These are phyloP conservation scores for Microbotryomycetes sp. DNA, from an alignment of 1,284 basidiomycete species.

Conservation along the genomic window DNA sequence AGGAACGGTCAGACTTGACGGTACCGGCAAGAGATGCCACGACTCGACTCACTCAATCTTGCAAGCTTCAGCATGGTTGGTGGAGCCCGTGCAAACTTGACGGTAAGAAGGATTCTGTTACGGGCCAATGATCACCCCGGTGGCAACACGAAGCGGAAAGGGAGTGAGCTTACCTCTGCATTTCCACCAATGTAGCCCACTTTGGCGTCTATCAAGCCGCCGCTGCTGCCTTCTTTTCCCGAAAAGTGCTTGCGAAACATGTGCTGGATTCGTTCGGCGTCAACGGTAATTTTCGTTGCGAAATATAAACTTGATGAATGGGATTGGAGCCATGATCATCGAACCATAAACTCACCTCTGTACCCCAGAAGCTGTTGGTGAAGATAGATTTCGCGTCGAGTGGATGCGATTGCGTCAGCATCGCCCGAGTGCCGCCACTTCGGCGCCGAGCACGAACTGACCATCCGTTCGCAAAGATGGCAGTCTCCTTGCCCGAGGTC, in stretches of 20 bases:
- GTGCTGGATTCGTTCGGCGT: slow-evolving; percentile 22
- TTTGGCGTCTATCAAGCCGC: slow-evolving; percentile 28
- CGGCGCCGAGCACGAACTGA: slow-evolving; percentile 1
- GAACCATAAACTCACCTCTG: background rate
- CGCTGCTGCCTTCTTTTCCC: slow-evolving; percentile 2
- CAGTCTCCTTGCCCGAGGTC: slow-evolving; percentile 13
- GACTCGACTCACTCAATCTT: slow-evolving; percentile 75
- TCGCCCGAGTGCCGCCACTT: background rate
- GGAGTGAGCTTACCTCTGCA: slow-evolving; percentile 8
- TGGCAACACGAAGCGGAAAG: background rate
- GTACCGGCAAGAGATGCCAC: slow-evolving; percentile 58
- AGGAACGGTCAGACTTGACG: background rate
- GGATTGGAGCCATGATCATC: no score
- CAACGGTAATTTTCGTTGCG: background rate
- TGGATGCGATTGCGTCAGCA: background rate
- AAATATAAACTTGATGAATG: background rate
- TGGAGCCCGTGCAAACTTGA: slow-evolving; percentile 70
- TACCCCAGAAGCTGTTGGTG: background rate
- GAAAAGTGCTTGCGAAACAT: slow-evolving; percentile 29
- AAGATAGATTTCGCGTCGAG: background rate
- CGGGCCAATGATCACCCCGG: background rate
- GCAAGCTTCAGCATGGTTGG: slow-evolving; percentile 84
- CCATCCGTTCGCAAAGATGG: slow-evolving; percentile 34
- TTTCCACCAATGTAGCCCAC: slow-evolving; percentile 35
- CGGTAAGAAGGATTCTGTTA: slow-evolving; percentile 49